Evolutionary conservation across 371 early-diverging fungal genomes (phyloP).

Genomic region (Apophysomyces variabilis): DNA sequence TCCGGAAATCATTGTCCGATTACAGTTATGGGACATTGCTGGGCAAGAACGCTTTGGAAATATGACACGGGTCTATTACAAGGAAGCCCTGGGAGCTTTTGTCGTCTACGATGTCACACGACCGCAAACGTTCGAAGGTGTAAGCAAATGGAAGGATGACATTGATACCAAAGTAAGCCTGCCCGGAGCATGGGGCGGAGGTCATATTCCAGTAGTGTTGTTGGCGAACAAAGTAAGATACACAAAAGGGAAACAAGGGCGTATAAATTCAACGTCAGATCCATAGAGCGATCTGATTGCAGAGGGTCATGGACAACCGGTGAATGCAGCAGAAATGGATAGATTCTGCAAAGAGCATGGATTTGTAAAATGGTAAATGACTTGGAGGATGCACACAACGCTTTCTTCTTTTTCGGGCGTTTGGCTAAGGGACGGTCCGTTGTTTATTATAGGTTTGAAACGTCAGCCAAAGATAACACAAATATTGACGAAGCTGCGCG

Average conservation of each 20-base stretch:
- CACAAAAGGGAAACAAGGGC: not conserved
- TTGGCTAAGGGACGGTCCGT: too few species aligned
- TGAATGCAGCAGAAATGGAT: conserved; percentile 54
- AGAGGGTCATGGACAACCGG: conserved; percentile 53
- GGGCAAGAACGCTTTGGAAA: conserved; percentile 84
- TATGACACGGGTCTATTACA: conserved; percentile 82
- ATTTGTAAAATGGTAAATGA: conserved; percentile 57
- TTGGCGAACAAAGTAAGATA: conserved; percentile 65
- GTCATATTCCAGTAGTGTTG: conserved; percentile 64
- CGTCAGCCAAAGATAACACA: conserved; percentile 69
- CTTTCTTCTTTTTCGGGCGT: too few species aligned
- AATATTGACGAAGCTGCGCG: conserved; percentile 71
- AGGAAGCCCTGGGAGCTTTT: conserved; percentile 79
- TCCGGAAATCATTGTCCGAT: conserved; percentile 57
- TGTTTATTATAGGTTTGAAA: conserved; percentile 54
- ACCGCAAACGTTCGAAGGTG: conserved; percentile 71
- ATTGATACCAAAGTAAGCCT: conserved; percentile 65
- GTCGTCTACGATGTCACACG: conserved; percentile 83
- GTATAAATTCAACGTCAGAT: not conserved
- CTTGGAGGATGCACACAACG: not conserved
- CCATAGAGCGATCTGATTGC: conserved; percentile 43
- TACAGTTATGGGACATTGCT: conserved; percentile 89
- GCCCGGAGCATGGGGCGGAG: conserved; percentile 63
- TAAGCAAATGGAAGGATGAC: conserved; percentile 76
- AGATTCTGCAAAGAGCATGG: conserved; percentile 60